Evolutionary conservation across 2,329 filamentous ascomycete species (phyloP).

Genomic region (Aaosphaeria arxii): DNA sequence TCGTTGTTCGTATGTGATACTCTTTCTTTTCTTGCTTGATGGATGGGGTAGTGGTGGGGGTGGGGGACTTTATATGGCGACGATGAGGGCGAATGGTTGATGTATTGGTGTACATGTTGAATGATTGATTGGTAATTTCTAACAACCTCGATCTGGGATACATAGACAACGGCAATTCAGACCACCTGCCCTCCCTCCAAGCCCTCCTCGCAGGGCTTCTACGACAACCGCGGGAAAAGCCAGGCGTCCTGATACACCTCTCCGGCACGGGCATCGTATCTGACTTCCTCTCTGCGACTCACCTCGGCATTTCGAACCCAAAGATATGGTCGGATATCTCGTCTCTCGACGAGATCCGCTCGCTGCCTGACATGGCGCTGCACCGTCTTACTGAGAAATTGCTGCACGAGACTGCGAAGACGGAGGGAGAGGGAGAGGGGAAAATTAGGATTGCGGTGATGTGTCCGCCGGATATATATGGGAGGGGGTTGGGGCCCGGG

Average conservation of each 20-base stretch:
- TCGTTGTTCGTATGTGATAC: slow-evolving; percentile 41
- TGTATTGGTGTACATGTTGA: no score
- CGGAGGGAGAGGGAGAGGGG: slow-evolving; percentile 33
- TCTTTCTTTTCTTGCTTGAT: neutral
- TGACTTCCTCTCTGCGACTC: slow-evolving; percentile 38
- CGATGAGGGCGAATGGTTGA: no score
- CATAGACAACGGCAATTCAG: slow-evolving; percentile 28
- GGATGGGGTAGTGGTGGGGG: no score
- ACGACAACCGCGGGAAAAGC: slow-evolving; percentile 32
- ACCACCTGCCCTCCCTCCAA: slow-evolving; percentile 28
- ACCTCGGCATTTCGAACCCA: slow-evolving; percentile 19
- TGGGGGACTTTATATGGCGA: no score
- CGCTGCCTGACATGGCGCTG: slow-evolving; percentile 52
- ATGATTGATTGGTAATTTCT: neutral
- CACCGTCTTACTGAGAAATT: slow-evolving; percentile 69
- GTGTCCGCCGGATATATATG: slow-evolving; percentile 65
- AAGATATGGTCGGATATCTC: slow-evolving; percentile 56
- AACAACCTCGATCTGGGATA: neutral
- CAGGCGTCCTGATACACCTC: slow-evolving; percentile 51
- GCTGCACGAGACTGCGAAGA: slow-evolving; percentile 50
- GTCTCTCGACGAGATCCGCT: slow-evolving; percentile 52
- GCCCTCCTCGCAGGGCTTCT: slow-evolving; percentile 53
- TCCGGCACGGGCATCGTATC: slow-evolving; percentile 55
- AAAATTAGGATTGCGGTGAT: slow-evolving; percentile 50
- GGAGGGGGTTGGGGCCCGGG: slow-evolving; percentile 51